phyloP scores from a whole-genome alignment of 768 basidiomycete genomes.

The Leccinellum rugosiceps region DNA sequence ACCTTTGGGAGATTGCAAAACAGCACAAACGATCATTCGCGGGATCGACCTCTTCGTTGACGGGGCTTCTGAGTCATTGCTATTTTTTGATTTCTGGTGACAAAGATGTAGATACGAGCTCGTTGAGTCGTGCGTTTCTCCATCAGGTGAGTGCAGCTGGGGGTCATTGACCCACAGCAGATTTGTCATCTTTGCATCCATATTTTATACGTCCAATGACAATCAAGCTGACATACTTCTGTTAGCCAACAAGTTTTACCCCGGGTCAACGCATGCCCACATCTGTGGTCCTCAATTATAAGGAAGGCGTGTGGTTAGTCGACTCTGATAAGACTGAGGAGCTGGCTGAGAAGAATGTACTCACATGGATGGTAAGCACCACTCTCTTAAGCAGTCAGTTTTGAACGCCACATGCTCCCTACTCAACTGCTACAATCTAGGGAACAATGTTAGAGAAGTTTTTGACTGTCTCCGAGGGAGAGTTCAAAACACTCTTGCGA shows the following conservation, averaged over 20 bases:
- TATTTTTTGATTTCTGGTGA: constrained; percentile 83
- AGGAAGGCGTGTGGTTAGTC: constrained; percentile 64
- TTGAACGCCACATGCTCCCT: too few relatives aligned
- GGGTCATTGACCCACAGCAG: not conserved
- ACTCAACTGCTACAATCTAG: constrained; percentile 36
- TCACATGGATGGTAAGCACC: constrained; percentile 66
- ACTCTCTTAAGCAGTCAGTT: not conserved
- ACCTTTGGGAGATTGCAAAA: constrained; percentile 60
- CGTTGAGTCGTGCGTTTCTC: constrained; percentile 58
- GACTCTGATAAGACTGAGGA: constrained; percentile 50
- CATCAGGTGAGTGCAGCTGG: constrained; percentile 45
- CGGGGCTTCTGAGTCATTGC: constrained; percentile 79
- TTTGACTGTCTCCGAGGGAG: constrained; percentile 60
- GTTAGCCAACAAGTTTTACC: constrained; percentile 62
- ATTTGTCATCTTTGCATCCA: not conserved
- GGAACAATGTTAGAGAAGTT: constrained; percentile 89
- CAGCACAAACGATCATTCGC: constrained; percentile 58
- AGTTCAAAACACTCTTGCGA: constrained; percentile 60
- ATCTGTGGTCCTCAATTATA: constrained; percentile 61
- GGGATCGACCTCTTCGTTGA: constrained; percentile 89
- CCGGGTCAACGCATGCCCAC: constrained; percentile 77
- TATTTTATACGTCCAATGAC: not conserved
- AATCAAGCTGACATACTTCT: not conserved
- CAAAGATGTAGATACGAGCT: constrained; percentile 58
- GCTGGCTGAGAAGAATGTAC: constrained; percentile 58